Evolutionary conservation across 179 eudicot genomes (phyloP).

Genomic region (Heliamphora pulchella): DNA sequence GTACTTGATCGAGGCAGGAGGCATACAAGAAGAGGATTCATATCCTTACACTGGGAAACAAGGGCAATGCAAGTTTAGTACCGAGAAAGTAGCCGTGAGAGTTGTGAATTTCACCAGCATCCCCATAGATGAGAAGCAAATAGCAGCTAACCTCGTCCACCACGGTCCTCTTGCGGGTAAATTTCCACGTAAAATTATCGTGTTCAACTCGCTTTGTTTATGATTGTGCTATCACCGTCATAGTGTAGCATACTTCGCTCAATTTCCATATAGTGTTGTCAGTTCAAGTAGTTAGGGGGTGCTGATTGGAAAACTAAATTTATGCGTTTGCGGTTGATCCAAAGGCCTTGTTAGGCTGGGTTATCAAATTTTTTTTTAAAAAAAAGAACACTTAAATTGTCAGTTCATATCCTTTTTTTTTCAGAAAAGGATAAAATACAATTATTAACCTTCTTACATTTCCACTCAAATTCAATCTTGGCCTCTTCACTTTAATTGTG

Average conservation of each 20-base stretch:
- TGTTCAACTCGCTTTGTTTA: background rate
- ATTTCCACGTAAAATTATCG: background rate
- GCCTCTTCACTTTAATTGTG: no score
- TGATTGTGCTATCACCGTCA: background rate
- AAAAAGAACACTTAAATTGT: no score
- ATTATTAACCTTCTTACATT: no score
- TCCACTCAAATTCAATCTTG: no score
- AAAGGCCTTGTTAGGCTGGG: no score
- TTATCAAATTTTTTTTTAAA: no score
- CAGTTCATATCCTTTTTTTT: no score
- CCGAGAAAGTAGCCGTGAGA: constrained; percentile 45
- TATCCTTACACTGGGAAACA: constrained; percentile 74
- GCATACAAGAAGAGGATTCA: constrained; percentile 54
- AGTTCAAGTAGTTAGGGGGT: no score
- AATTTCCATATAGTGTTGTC: background rate
- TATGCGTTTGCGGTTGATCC: no score
- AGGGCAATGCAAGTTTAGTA: constrained; percentile 61
- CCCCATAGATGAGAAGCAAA: constrained; percentile 69
- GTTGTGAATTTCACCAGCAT: constrained; percentile 58
- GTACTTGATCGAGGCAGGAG: constrained; percentile 73
- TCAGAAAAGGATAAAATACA: no score
- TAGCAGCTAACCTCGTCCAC: constrained; percentile 65
- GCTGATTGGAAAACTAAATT: no score
- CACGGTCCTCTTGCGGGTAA: constrained; percentile 90
- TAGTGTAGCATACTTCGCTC: no score